Conservation (phyloP, 2,329 filamentous ascomycete species). For the Juglanconis sp. region DNA sequence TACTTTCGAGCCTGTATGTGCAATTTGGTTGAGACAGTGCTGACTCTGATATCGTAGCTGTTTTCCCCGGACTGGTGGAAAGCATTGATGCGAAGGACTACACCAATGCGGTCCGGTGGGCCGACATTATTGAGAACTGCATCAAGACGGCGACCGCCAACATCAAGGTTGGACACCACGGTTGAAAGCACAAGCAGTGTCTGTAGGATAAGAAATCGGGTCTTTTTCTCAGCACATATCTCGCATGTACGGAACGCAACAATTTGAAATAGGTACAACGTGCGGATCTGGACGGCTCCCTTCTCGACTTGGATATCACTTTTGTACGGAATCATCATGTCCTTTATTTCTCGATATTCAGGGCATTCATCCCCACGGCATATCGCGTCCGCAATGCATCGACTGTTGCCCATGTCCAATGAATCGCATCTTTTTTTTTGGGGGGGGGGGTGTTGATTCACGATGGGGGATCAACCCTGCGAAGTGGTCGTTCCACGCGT, state of each 20-base stretch:
- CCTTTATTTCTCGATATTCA: too few species aligned
- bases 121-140: slow-evolving; percentile 52
- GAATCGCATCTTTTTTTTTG: neutral
- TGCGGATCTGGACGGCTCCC: too few species aligned
- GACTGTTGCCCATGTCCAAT: neutral
- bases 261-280: too few species aligned
- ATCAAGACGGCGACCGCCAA: slow-evolving; percentile 30
- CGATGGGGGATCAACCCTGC: neutral
- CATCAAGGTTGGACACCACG: slow-evolving; percentile 18
- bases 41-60: slow-evolving; percentile 37
- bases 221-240: too few species aligned
- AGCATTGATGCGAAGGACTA: slow-evolving; percentile 60
- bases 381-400: neutral
- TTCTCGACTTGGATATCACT: too few species aligned
- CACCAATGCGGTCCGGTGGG: slow-evolving; percentile 56
- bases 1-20: slow-evolving; percentile 15
- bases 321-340: too few species aligned
- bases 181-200: neutral
- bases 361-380: too few species aligned
- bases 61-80: slow-evolving; percentile 61
- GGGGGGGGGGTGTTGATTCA: neutral
- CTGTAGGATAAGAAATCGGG: too few species aligned
- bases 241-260: too few species aligned
- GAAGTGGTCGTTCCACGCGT: neutral
- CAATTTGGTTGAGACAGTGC: slow-evolving; percentile 50